A percentile compares a stretch with the other conserved stretches of the same genome.
phyloP scores from a whole-genome alignment of 2,329 filamentous ascomycete genomes.

The Cordyceps militaris region DNA sequence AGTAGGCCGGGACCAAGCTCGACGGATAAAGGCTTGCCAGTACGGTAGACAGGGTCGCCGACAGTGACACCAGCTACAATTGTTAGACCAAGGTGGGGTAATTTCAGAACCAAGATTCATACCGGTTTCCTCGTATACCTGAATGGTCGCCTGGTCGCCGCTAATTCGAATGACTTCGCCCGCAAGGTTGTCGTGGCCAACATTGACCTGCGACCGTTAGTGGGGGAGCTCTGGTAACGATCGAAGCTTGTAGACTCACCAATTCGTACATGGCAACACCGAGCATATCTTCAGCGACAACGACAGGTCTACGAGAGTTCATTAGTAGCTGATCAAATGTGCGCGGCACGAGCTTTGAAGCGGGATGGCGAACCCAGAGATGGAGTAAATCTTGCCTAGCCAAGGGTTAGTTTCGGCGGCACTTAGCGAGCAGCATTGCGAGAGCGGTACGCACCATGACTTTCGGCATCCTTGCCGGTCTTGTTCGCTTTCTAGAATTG shows the following conservation, averaged over 20 bases:
- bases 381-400: constrained; percentile 54
- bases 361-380: constrained; percentile 48
- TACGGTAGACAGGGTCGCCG: constrained; percentile 84
- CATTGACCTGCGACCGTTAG: constrained; percentile 60
- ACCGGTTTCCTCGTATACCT: constrained; percentile 99
- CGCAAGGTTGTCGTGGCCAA: constrained; percentile 84
- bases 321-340: constrained; percentile 24
- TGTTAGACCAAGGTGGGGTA: constrained; percentile 12
- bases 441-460: constrained; percentile 30
- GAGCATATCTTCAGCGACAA: constrained; percentile 96
- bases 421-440: neutral
- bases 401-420: neutral
- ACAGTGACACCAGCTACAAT: constrained; percentile 80
- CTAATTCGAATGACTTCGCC: constrained; percentile 98
- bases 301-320: constrained; percentile 61
- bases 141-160: constrained; percentile 89
- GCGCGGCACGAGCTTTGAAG: neutral
- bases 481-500: constrained; percentile 27
- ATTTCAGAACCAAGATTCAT: constrained; percentile 25
- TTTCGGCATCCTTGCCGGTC: constrained; percentile 30
- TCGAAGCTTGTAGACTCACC: constrained; percentile 42
- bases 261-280: constrained; percentile 99
- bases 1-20: constrained; percentile 94
- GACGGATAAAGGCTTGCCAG: constrained; percentile 93
- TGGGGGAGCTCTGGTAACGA: constrained; percentile 2